phyloP scores from a whole-genome alignment of 1,284 basidiomycete species.

The Peniophora sp. region DNA sequence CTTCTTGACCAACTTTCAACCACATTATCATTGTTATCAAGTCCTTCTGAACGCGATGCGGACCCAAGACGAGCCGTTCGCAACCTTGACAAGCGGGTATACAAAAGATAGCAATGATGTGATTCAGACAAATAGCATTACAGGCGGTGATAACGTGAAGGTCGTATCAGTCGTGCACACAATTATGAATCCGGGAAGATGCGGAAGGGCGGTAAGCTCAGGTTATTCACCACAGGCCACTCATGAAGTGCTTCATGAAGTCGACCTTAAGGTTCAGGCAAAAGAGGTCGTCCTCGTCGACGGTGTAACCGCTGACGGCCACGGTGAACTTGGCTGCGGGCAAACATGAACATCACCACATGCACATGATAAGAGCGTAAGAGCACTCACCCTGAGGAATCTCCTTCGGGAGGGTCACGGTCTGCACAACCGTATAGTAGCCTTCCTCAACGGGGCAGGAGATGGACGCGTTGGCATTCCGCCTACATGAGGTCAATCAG shows the following conservation, averaged over 20 bases:
- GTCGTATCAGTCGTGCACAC: neutral
- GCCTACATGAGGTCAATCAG: conserved; percentile 27
- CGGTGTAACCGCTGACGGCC: conserved; percentile 65
- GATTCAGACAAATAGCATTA: neutral
- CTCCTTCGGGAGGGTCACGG: conserved; percentile 79
- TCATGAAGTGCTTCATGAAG: conserved; percentile 39
- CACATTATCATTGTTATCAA: too few species aligned
- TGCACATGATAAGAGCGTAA: neutral
- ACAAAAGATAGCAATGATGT: too few species aligned
- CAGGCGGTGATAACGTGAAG: neutral
- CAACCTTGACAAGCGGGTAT: too few species aligned
- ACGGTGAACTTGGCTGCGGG: conserved; percentile 79
- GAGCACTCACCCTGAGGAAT: conserved; percentile 70
- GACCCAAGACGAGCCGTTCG: too few species aligned
- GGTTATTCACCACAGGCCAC: conserved; percentile 7
- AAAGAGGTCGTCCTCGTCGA: conserved; percentile 70
- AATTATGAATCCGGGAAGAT: neutral
- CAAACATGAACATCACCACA: neutral
- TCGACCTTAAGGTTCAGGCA: conserved; percentile 79
- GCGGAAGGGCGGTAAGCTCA: neutral
- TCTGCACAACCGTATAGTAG: conserved; percentile 65
- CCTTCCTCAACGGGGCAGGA: conserved; percentile 77
- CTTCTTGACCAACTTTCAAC: too few species aligned
- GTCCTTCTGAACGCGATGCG: too few species aligned
- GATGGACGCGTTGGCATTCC: conserved; percentile 61